Conservation (phyloP, 1,284 basidiomycete species). For the Cryptococcus sp. region DNA sequence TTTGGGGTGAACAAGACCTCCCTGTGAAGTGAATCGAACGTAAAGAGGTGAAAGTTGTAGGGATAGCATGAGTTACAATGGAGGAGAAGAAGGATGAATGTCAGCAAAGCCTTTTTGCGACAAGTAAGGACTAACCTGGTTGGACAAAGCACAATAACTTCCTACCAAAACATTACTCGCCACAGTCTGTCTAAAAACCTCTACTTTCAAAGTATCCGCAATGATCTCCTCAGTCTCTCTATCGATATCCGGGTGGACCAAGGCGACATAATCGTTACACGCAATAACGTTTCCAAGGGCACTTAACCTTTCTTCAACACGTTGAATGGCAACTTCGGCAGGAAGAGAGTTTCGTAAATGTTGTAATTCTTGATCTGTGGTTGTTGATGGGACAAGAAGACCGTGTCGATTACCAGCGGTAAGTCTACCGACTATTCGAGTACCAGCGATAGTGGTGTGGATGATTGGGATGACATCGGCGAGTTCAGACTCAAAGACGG, state of each 20-base stretch:
- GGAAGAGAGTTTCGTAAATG: conserved; percentile 96
- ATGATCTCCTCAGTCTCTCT: conserved; percentile 99
- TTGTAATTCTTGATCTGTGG: conserved; percentile 97
- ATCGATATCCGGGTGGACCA: conserved; percentile 96
- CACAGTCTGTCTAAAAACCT: conserved; percentile 97
- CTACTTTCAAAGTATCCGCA: conserved; percentile 97
- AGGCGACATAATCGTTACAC: conserved; percentile 94
- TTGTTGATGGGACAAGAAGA: conserved; percentile 88
- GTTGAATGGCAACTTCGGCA: conserved; percentile 83
- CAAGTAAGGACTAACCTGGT: conserved; percentile 50
- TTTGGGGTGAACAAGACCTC: conserved; percentile 94
- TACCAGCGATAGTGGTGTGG: conserved; percentile 93
- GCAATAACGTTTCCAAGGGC: conserved; percentile 98
- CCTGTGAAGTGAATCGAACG: conserved; percentile 54
- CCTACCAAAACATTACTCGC: conserved; percentile 97
- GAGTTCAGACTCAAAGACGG: conserved; percentile 91
- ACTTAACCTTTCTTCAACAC: conserved; percentile 92
- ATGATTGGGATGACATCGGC: conserved; percentile 93
- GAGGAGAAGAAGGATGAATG: background rate
- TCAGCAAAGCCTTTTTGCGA: background rate
- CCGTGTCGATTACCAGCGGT: conserved; percentile 96
- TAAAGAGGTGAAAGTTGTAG: background rate
- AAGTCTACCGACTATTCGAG: conserved; percentile 86
- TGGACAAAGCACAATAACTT: conserved; percentile 88
- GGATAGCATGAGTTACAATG: too few relatives aligned